Conservation (phyloP, 306 rosid species). For the Fragaria nilgerrensis region DNA sequence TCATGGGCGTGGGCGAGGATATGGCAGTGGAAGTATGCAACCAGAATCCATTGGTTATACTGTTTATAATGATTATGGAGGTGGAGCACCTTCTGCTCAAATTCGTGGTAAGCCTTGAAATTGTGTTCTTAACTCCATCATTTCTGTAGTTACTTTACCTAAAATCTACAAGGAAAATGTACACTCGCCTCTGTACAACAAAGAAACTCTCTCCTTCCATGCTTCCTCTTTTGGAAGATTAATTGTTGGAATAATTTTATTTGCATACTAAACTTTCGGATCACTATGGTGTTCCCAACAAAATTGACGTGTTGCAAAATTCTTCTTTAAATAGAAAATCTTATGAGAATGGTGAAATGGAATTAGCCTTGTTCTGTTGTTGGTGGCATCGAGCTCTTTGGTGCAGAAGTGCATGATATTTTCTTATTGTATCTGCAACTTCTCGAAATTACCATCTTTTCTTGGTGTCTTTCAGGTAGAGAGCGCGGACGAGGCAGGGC, state of each 20-base stretch:
- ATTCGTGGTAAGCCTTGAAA: conserved; percentile 12
- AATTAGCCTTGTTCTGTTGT: background rate
- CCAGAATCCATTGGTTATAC: conserved; percentile 9
- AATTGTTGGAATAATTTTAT: background rate
- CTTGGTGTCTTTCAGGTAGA: conserved; percentile 9
- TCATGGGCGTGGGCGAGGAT: conserved; percentile 27
- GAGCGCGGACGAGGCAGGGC: conserved; percentile 21
- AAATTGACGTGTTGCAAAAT: background rate
- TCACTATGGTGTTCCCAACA: background rate
- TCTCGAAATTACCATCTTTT: background rate
- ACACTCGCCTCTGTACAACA: background rate
- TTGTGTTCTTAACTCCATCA: background rate
- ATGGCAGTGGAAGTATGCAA: conserved; percentile 21
- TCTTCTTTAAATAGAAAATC: background rate
- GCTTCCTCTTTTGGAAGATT: background rate
- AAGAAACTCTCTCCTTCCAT: background rate
- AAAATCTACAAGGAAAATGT: background rate
- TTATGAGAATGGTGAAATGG: background rate
- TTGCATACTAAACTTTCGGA: background rate
- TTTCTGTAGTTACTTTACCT: background rate
- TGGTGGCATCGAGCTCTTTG: background rate
- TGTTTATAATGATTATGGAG: conserved; percentile 24
- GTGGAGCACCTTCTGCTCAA: conserved; percentile 19
- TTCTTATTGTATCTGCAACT: background rate
- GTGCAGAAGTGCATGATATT: background rate